phyloP scores from a whole-genome alignment of 768 basidiomycete genomes.

The Crassisporium funariophilum region DNA sequence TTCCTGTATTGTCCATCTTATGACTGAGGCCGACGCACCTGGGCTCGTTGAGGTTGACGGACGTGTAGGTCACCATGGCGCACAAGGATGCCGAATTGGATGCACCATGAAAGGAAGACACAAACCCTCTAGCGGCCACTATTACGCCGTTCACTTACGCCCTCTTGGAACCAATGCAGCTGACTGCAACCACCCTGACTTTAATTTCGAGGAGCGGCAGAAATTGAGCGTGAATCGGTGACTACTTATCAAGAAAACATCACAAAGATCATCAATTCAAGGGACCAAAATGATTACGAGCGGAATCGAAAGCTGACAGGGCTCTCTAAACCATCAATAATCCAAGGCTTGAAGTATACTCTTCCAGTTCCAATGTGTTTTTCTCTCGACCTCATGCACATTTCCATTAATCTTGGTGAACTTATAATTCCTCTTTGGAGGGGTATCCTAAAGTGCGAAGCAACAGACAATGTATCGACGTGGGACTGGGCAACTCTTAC shows the following conservation, averaged over 20 bases:
- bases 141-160: constrained; percentile 1
- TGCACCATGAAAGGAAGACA: constrained; percentile 12
- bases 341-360: too few relatives aligned
- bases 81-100: constrained; percentile 9
- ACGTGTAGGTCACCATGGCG: constrained; percentile 14
- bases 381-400: too few relatives aligned
- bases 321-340: too few relatives aligned
- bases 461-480: not conserved
- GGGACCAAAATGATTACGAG: not conserved
- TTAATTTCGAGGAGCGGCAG: not conserved
- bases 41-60: constrained; percentile 13
- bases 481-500: constrained; percentile 4
- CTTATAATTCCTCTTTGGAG: too few relatives aligned
- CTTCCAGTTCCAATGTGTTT: too few relatives aligned
- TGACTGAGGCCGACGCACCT: constrained; percentile 10
- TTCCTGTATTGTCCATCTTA: constrained; percentile 4
- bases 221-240: not conserved
- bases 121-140: constrained; percentile 3
- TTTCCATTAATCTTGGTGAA: too few relatives aligned
- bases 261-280: not conserved
- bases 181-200: constrained; percentile 1
- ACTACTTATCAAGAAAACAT: not conserved
- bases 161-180: not conserved
- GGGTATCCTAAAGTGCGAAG: not conserved
- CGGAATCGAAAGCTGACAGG: too few relatives aligned